These are phyloP conservation scores for Penicillium longicatenatum DNA, from an alignment of 495 filamentous ascomycete species.

Conservation along the genomic window DNA sequence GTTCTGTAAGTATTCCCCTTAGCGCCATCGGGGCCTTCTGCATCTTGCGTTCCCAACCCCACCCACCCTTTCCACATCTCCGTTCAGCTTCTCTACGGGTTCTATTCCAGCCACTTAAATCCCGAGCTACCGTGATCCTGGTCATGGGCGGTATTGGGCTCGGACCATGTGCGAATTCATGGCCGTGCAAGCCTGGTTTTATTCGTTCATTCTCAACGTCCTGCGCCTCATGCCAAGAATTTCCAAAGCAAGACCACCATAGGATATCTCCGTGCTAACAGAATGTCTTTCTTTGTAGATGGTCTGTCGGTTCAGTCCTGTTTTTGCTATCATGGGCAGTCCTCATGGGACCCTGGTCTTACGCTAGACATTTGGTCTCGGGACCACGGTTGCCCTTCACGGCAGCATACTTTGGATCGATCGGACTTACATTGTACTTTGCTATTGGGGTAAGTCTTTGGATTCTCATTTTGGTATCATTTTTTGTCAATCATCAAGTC, in stretches of 20 bases:
- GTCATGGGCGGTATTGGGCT: slow-evolving; percentile 26
- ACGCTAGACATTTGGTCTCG: slow-evolving; percentile 83
- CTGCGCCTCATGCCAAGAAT: slow-evolving; percentile 31
- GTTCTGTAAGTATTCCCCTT: slow-evolving; percentile 74
- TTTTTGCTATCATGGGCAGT: slow-evolving; percentile 94
- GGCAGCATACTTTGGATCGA: slow-evolving; percentile 94
- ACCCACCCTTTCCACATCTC: slow-evolving; percentile 3
- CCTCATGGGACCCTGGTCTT: slow-evolving; percentile 84
- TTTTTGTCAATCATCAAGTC: slow-evolving; percentile 18
- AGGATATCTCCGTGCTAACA: slow-evolving; percentile 26
- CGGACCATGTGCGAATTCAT: slow-evolving; percentile 28
- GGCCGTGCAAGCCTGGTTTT: slow-evolving; percentile 1
- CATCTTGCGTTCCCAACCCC: slow-evolving; percentile 6
- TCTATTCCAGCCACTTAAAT: slow-evolving; percentile 19
- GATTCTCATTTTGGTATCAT: slow-evolving; percentile 11
- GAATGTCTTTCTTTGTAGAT: slow-evolving; percentile 56
- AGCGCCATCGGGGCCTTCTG: slow-evolving; percentile 9
- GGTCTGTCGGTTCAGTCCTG: slow-evolving; percentile 87
- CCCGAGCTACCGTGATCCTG: slow-evolving; percentile 14
- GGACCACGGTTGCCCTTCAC: slow-evolving; percentile 88
- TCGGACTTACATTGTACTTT: slow-evolving; percentile 87
- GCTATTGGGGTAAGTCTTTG: slow-evolving; percentile 76
- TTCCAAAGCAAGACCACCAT: slow-evolving; percentile 17
- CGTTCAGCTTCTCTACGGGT: slow-evolving; percentile 7
- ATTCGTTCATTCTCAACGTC: slow-evolving; percentile 16